Evolutionary conservation across 345 rosid species (phyloP), one percentile per base, ranked within the genome.

Genomic region (Cochlearia excelsa): DNA sequence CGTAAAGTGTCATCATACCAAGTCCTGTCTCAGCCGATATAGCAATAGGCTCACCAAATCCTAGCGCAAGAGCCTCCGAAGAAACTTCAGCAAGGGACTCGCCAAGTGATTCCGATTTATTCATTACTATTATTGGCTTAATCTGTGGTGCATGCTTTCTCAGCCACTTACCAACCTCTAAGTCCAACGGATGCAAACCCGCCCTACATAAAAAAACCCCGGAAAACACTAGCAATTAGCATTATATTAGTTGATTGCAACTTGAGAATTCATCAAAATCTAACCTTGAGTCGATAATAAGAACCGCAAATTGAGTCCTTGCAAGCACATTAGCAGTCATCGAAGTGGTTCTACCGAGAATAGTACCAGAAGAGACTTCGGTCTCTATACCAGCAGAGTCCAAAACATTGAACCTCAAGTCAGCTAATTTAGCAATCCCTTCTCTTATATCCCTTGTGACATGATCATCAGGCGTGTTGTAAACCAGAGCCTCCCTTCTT

Each of bases 321-420:
- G 89, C 78, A 4, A 93, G 78, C 49, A 89, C 85, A 47, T 77
- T 93, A 9, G 95, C 97, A 1, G 90, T 87, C 91, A 93, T 87
- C 46, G 70, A 55, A 3, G 97, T 79, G 2, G 99, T 93, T 75
- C 97, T 81, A 51, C 81, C 81, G 3, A 93, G 88, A 73, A 93
- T 88, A 57, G 97, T 85, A 48, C 94, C 95, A 0, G 95, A 81
- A 64, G 90, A 57, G 3, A 85, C 97, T 59, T 86, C 98, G 3
- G 94, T 83, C 79, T 93, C 99, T 33, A 93, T 78, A 53, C 99
- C 99, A 69, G 97, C 99, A 23, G 99, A 93, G 67, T 93, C 97
- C 77, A 93, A 69, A 3, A 89, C 99, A 48, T 57, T 84, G 40
- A 93, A 89, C 74, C 97, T 69, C 72, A 93, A 69, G 70, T 87